Conservation (phyloP, 352 stramenopile genomes). For the Globisporangium alternatum region DNA sequence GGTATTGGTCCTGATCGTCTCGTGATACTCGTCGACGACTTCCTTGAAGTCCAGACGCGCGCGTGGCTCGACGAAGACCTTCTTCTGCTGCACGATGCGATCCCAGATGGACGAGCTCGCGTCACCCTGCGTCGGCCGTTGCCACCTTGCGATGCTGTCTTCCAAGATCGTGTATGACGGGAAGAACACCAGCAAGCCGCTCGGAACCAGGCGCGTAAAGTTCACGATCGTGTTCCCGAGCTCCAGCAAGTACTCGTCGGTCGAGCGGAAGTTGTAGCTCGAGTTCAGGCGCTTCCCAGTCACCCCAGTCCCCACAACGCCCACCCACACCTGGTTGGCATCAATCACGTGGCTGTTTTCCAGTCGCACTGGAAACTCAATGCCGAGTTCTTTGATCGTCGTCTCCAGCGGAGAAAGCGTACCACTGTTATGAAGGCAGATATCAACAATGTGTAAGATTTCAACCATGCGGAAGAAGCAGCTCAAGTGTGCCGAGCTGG, state of each 20-base stretch:
- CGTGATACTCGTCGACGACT: slow-evolving; percentile 79
- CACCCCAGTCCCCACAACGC: slow-evolving; percentile 92
- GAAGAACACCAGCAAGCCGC: slow-evolving; percentile 99
- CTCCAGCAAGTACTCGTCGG: slow-evolving; percentile 93
- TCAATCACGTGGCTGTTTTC: slow-evolving; percentile 99
- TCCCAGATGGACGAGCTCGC: slow-evolving; percentile 72
- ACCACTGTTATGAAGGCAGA: slow-evolving; percentile 58
- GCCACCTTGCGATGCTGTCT: slow-evolving; percentile 77
- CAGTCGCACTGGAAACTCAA: slow-evolving; percentile 94
- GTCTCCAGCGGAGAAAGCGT: slow-evolving; percentile 97
- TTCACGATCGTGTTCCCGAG: slow-evolving; percentile 96
- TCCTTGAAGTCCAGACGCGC: slow-evolving; percentile 71
- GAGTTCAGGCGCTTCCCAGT: slow-evolving; percentile 92
- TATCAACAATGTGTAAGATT: background rate
- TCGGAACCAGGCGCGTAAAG: slow-evolving; percentile 92
- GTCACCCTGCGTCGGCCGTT: slow-evolving; percentile 35
- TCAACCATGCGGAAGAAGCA: background rate
- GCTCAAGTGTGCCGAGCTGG: background rate
- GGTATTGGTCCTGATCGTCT: slow-evolving; percentile 61
- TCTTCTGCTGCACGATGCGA: slow-evolving; percentile 70
- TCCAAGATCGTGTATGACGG: slow-evolving; percentile 98
- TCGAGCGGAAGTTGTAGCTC: slow-evolving; percentile 93
- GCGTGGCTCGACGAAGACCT: slow-evolving; percentile 76
- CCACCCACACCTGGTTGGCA: slow-evolving; percentile 81
- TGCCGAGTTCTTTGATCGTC: slow-evolving; percentile 95